Evolutionary conservation across 306 rosid genomes (phyloP).

Genomic region (Boehmeria nivea): DNA sequence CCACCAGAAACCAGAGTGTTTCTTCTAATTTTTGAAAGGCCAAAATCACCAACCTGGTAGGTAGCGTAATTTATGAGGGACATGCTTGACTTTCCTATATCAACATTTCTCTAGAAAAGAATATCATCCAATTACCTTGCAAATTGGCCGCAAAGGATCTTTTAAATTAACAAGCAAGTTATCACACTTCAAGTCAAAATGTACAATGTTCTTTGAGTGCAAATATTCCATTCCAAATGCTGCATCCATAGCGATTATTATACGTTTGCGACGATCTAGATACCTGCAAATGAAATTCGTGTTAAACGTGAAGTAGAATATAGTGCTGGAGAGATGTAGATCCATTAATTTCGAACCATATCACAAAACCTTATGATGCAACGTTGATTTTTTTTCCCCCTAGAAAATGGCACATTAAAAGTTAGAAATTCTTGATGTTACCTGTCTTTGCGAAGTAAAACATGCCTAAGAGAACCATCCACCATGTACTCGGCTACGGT

Average conservation of each 20-base stretch:
- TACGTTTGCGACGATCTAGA: conserved; percentile 83
- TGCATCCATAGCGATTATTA: conserved; percentile 89
- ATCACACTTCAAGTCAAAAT: conserved; percentile 90
- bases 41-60: conserved; percentile 83
- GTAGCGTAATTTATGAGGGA: conserved; percentile 11
- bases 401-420: too few relatives aligned
- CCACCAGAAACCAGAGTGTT: conserved; percentile 89
- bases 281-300: conserved; percentile 41
- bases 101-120: background rate
- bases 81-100: background rate
- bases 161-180: conserved; percentile 82
- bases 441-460: conserved; percentile 86
- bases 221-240: conserved; percentile 96
- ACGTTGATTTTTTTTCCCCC: too few relatives aligned
- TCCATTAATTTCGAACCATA: too few relatives aligned
- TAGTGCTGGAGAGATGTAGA: conserved; percentile 3
- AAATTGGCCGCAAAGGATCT: conserved; percentile 79
- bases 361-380: too few relatives aligned
- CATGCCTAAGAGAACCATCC: conserved; percentile 84
- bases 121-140: conserved; percentile 50
- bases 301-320: conserved; percentile 12
- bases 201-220: conserved; percentile 79
- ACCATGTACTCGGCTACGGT: conserved; percentile 88
- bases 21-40: conserved; percentile 77
- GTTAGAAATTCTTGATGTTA: too few relatives aligned